Evolutionary conservation across 2,329 filamentous ascomycete genomes (phyloP).

Genomic region (Fusarium sp.): DNA sequence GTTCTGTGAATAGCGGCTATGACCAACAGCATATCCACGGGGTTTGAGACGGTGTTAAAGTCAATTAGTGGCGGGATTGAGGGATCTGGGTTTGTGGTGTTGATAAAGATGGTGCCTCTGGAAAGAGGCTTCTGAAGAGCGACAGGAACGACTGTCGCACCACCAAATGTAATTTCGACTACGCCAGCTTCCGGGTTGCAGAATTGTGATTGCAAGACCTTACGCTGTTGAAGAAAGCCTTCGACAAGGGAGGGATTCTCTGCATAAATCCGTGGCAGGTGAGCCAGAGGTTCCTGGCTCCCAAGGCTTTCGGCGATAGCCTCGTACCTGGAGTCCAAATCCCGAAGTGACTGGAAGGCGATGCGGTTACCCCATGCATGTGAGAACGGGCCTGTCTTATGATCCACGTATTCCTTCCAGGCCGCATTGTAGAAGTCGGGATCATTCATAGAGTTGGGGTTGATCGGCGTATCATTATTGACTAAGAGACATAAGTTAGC

Average conservation of each 20-base stretch:
- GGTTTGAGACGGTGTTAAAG: conserved; percentile 42
- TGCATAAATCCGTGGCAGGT: conserved; percentile 40
- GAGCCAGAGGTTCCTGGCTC: conserved; percentile 32
- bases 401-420: conserved; percentile 40
- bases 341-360: conserved; percentile 39
- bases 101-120: conserved; percentile 43
- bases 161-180: conserved; percentile 41
- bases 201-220: conserved; percentile 32
- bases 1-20: conserved; percentile 33
- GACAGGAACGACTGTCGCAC: conserved; percentile 24
- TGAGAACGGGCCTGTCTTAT: conserved; percentile 46
- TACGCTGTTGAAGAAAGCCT: conserved; percentile 32
- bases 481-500: not conserved
- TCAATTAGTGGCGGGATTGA: conserved; percentile 38
- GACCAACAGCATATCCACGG: conserved; percentile 36
- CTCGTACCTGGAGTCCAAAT: conserved; percentile 23
- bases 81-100: conserved; percentile 39
- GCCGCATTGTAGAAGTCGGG: conserved; percentile 41
- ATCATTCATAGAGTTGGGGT: conserved; percentile 40
- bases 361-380: conserved; percentile 42
- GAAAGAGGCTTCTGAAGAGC: conserved; percentile 45
- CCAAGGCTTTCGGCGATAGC: conserved; percentile 19
- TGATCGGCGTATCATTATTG: conserved; percentile 24
- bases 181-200: conserved; percentile 33
- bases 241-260: conserved; percentile 27